Evolutionary conservation across 2,329 filamentous ascomycete genomes (phyloP).

Genomic region (Dissoconium aciculare): DNA sequence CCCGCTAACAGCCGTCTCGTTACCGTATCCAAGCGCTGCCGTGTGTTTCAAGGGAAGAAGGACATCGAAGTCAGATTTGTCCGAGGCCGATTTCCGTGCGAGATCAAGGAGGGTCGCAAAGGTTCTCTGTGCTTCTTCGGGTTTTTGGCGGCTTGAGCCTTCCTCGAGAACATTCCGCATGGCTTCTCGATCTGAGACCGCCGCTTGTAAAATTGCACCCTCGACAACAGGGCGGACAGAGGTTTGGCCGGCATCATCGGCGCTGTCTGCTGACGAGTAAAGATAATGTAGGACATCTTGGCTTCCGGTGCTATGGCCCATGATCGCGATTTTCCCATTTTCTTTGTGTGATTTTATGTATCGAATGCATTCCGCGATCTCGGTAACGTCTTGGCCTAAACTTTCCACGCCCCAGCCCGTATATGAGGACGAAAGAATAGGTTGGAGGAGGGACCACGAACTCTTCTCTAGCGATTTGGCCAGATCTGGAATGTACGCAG

Average conservation of each 20-base stretch:
- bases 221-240: constrained; percentile 11
- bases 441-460: constrained; percentile 14
- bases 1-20: constrained; percentile 12
- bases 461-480: constrained; percentile 11
- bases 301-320: constrained; percentile 16
- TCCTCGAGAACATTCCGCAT: constrained; percentile 10
- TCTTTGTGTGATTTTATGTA: constrained; percentile 23
- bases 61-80: constrained; percentile 16
- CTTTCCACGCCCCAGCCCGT: constrained; percentile 26
- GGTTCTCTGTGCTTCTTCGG: constrained; percentile 7
- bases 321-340: constrained; percentile 11
- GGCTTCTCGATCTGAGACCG: constrained; percentile 13
- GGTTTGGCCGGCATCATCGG: too few species aligned
- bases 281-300: constrained; percentile 16
- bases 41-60: constrained; percentile 24
- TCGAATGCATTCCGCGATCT: constrained; percentile 20
- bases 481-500: constrained; percentile 14
- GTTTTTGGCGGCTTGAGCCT: constrained; percentile 10
- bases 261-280: constrained; percentile 9
- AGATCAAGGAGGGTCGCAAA: constrained; percentile 11
- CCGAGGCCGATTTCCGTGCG: constrained; percentile 15
- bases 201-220: constrained; percentile 17
- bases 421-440: constrained; percentile 16
- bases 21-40: constrained; percentile 12
- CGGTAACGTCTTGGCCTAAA: constrained; percentile 26